Base-by-base conservation (phyloP, 2,329 filamentous ascomycete genomes). In the Tolypocladium endophyticum region DNA sequence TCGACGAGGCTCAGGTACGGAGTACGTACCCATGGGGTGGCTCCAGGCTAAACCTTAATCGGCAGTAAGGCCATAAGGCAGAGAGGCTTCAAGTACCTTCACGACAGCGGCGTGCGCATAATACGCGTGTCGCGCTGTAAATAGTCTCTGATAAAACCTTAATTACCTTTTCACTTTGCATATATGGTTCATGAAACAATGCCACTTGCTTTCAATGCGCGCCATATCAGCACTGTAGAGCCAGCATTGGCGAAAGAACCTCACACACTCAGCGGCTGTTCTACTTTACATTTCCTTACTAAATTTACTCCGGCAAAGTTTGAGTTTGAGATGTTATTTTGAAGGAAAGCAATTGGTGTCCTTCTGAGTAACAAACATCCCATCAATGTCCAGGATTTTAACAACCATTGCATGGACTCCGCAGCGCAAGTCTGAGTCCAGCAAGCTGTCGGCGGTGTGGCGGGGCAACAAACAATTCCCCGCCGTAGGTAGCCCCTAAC, bases 11-110 rank as follows among this genome's bases (percentile, higher is more conserved):
- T 35, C 50, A 28, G 53, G 59, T 41, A 47, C 35, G 36, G 65
- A 63, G 69, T 69, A 70, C 67, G 66, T 68, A 63, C 62, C 59
- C 59, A 60, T 53, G 52, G 12, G 14, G 8, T 20, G 4, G 45
- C 43, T 57, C 60, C 60, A 20, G 16, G 58, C 62, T 61, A 63
- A 68, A 63, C 70, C 68, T 64, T 64, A 68, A 68, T 61, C 59
- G 55, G 58, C 23, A 56, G 45, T 67, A 64, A 72, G 70, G 71
- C 71, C 67, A 66, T 65, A 71, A 71, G 68, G 71, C 72, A 65
- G 65, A 70, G 53, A 68, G 50, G 35, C 47, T 20, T 28, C 45
- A 11, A n/a, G 20, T 11, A 35, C 50, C 50, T 33, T 4, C 3
- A 4, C 14, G 50, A 35, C 8, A n/a, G 14, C 12, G 30, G 18